phyloP scores from a whole-genome alignment of 1,139 yeast species.

The Kurtzmaniella quercitrusa region DNA sequence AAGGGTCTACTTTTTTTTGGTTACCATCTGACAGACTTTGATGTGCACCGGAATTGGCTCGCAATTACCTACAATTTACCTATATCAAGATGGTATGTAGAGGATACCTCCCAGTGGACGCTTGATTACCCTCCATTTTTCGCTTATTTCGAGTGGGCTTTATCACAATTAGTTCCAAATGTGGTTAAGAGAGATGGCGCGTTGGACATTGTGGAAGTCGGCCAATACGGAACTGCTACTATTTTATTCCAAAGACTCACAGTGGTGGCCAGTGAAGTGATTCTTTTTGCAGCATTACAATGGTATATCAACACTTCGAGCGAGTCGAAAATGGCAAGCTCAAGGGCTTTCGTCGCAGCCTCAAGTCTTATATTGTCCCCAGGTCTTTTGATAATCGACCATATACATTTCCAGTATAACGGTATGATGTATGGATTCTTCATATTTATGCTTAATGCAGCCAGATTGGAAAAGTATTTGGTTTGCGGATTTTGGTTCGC shows the following conservation, averaged over 20 bases:
- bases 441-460: conserved; percentile 68
- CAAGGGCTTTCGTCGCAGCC: conserved; percentile 69
- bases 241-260: conserved; percentile 76
- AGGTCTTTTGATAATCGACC: conserved; percentile 82
- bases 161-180: conserved; percentile 69
- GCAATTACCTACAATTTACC: conserved; percentile 87
- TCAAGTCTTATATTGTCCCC: conserved; percentile 85
- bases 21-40: conserved; percentile 89
- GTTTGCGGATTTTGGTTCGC: conserved; percentile 74
- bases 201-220: conserved; percentile 61
- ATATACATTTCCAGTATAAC: conserved; percentile 91
- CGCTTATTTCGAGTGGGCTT: conserved; percentile 86
- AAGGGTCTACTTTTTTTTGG: conserved; percentile 36
- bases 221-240: conserved; percentile 73
- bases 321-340: conserved; percentile 21
- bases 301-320: conserved; percentile 59
- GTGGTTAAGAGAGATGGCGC: conserved; percentile 72
- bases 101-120: conserved; percentile 89
- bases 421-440: conserved; percentile 89
- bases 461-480: conserved; percentile 54
- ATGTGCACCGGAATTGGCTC: conserved; percentile 95
- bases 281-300: conserved; percentile 67
- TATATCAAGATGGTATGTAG: conserved; percentile 74
- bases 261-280: conserved; percentile 73
- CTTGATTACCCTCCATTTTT: conserved; percentile 96